Evolutionary conservation across 345 rosid genomes (phyloP).

Genomic region (Leavenworthia alabamica): DNA sequence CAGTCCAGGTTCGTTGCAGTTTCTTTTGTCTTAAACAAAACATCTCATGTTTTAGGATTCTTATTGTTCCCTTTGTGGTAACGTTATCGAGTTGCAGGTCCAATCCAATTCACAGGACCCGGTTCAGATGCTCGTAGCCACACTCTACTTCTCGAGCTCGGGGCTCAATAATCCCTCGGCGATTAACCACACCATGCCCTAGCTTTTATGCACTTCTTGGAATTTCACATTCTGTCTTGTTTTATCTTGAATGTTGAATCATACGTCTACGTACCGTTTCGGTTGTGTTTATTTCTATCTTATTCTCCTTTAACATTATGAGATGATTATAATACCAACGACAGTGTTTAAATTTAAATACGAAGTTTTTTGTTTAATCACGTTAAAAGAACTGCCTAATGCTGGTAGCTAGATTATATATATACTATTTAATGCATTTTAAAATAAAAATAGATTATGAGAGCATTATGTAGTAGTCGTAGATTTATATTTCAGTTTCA

Average conservation of each 20-base stretch:
- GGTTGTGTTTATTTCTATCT: not conserved
- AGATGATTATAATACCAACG: not conserved
- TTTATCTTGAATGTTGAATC: not conserved
- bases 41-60: not conserved
- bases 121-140: constrained; percentile 57
- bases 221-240: not conserved
- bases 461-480: too few species aligned
- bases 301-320: not conserved
- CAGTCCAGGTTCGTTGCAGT: constrained; percentile 70
- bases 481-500: too few species aligned
- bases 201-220: not conserved
- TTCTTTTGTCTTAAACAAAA: not conserved
- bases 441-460: too few species aligned
- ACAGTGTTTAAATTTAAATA: not conserved
- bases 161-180: constrained; percentile 36
- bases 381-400: too few species aligned
- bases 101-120: constrained; percentile 85
- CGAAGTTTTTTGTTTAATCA: too few species aligned
- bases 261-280: not conserved
- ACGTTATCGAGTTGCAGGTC: constrained; percentile 46
- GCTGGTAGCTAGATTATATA: too few species aligned
- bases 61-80: not conserved
- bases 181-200: not conserved
- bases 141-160: constrained; percentile 77
- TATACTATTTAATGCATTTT: too few species aligned